These are phyloP conservation scores for Saccharomyces mikatae DNA, from an alignment of 805 yeast species.

Conservation along the genomic window DNA sequence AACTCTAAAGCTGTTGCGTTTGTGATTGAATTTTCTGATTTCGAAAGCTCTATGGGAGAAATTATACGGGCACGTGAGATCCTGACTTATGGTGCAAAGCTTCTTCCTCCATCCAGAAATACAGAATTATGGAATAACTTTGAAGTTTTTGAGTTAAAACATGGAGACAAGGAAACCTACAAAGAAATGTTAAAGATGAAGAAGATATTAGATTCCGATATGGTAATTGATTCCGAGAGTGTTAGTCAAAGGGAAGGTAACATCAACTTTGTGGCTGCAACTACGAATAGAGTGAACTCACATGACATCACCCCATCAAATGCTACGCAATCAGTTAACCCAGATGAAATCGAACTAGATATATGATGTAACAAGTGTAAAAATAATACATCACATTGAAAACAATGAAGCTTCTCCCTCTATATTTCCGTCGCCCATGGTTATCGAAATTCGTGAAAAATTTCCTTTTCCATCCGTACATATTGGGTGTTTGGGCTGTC, in stretches of 20 bases:
- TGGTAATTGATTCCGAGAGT: constrained; percentile 25
- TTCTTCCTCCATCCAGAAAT: constrained; percentile 31
- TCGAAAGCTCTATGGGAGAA: constrained; percentile 51
- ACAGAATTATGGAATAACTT: constrained; percentile 53
- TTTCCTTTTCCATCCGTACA: not conserved
- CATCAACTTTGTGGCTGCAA: constrained; percentile 44
- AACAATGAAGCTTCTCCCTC: not conserved
- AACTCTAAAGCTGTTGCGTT: constrained; percentile 36
- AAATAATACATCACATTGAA: too few species aligned
- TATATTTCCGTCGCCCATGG: not conserved
- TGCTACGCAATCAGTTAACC: constrained; percentile 32
- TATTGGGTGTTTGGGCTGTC: not conserved
- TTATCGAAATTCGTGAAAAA: not conserved
- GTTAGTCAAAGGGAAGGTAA: constrained; percentile 19
- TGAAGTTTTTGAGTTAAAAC: constrained; percentile 63
- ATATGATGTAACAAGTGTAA: constrained; percentile 13
- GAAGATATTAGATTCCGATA: constrained; percentile 32
- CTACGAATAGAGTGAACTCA: constrained; percentile 29
- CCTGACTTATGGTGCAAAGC: constrained; percentile 44
- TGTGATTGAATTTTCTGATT: constrained; percentile 44
- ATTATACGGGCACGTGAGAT: constrained; percentile 55
- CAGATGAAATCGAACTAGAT: constrained; percentile 57
- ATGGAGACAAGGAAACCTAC: constrained; percentile 65
- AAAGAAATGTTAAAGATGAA: constrained; percentile 65
- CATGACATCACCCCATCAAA: constrained; percentile 10